These are phyloP conservation scores for Fusarium algeriense DNA, from an alignment of 2,329 filamentous ascomycete species.

Conservation along the genomic window DNA sequence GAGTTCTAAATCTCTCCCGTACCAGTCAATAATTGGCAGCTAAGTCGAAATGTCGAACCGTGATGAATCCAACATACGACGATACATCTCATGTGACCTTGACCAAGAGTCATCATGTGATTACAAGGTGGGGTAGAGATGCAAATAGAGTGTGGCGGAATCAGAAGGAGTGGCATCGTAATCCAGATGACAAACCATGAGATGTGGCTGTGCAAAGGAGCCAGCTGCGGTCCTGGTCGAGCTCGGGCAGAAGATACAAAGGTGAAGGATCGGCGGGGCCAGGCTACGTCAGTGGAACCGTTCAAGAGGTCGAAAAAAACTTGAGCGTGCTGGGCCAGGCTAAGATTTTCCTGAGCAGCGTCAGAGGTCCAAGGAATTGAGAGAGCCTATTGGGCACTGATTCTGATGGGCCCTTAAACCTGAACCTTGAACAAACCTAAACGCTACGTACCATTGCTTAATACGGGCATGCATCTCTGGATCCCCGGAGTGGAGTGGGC, in stretches of 20 bases:
- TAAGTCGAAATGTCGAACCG: constrained; percentile 13
- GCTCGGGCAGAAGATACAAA: constrained; percentile 30
- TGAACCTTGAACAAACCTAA: constrained; percentile 11
- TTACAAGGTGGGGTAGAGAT: constrained; percentile 21
- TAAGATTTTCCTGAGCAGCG: constrained; percentile 38
- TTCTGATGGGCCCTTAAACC: constrained; percentile 25
- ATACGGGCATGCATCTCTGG: constrained; percentile 12
- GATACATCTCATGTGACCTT: constrained; percentile 35
- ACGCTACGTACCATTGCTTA: constrained; percentile 24
- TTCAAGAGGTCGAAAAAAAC: constrained; percentile 31
- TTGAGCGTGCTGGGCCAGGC: constrained; percentile 33
- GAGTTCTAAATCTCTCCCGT: constrained; percentile 6
- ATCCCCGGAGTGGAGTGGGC: constrained; percentile 27
- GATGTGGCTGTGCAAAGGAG: constrained; percentile 44
- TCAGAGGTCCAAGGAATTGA: constrained; percentile 36
- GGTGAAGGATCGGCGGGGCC: constrained; percentile 39
- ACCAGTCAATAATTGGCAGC: constrained; percentile 11
- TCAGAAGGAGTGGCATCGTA: constrained; percentile 9
- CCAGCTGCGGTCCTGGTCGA: neutral
- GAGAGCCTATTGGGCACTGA: constrained; percentile 33
- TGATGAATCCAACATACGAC: constrained; percentile 35
- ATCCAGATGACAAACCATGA: constrained; percentile 36
- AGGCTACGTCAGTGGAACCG: constrained; percentile 45
- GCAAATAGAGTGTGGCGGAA: constrained; percentile 46
- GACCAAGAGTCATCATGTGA: constrained; percentile 43